Conservation (phyloP, 2,329 filamentous ascomycete genomes). For the Xenoacremonium recifei region DNA sequence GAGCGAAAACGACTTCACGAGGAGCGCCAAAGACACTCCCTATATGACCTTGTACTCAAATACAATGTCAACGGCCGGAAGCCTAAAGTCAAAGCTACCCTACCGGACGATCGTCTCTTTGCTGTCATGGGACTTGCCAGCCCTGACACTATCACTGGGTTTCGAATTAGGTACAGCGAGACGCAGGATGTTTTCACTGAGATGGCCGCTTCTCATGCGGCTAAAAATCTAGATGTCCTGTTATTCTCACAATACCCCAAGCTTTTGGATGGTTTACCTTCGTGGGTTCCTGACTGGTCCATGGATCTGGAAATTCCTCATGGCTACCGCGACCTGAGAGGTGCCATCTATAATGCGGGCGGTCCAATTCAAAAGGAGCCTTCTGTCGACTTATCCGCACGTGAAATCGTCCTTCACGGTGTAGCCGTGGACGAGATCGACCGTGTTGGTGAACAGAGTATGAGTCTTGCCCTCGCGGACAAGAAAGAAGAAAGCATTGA, state of each 20-base stretch:
- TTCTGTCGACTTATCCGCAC: conserved; percentile 4
- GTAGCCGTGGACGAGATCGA: conserved; percentile 20
- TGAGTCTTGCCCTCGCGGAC: conserved; percentile 2
- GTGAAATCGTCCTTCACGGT: conserved; percentile 17
- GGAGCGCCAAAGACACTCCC: conserved; percentile 6
- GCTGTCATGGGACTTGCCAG: conserved; percentile 29
- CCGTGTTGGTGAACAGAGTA: conserved; percentile 15
- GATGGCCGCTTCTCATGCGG: conserved; percentile 18
- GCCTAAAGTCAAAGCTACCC: conserved; percentile 24
- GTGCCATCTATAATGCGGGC: conserved; percentile 24
- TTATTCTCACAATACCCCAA: conserved; percentile 29
- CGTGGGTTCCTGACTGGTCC: conserved; percentile 35
- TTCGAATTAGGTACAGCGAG: conserved; percentile 12
- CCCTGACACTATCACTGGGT: background rate
- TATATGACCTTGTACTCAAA: conserved; percentile 27
- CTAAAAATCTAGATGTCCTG: conserved; percentile 25
- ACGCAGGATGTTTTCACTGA: conserved; percentile 16
- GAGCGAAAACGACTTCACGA: conserved; percentile 31
- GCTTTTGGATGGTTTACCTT: conserved; percentile 21
- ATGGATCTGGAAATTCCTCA: conserved; percentile 25
- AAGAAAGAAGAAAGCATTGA: conserved; percentile 15
- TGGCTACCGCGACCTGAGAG: conserved; percentile 20
- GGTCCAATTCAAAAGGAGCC: conserved; percentile 1
- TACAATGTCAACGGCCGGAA: conserved; percentile 27
- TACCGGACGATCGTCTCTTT: conserved; percentile 31